These are phyloP conservation scores for Calycina herbarum DNA, from an alignment of 2,329 filamentous ascomycete species.

Conservation along the genomic window DNA sequence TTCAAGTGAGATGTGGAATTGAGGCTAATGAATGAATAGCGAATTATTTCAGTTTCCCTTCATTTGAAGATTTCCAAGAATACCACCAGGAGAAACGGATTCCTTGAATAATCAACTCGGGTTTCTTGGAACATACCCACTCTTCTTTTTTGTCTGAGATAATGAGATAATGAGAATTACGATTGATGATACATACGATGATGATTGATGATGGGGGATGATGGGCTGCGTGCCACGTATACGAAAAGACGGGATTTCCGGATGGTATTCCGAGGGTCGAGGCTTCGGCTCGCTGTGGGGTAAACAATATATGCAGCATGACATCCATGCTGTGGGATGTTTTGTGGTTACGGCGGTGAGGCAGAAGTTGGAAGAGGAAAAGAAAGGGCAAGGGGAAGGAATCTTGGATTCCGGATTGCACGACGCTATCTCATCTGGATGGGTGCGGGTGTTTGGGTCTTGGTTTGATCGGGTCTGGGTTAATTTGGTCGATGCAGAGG, in stretches of 20 bases:
- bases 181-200: too few relatives aligned
- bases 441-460: neutral
- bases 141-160: too few relatives aligned
- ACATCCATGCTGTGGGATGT: neutral
- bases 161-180: too few relatives aligned
- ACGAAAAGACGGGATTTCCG: too few relatives aligned
- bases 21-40: too few relatives aligned
- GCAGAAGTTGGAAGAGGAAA: neutral
- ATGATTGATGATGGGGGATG: too few relatives aligned
- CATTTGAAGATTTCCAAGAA: conserved; percentile 67
- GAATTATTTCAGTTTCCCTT: conserved; percentile 71
- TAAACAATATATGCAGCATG: neutral
- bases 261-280: too few relatives aligned
- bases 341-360: neutral
- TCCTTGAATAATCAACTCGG: conserved; percentile 15
- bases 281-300: too few relatives aligned
- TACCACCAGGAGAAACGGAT: conserved; percentile 38
- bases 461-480: neutral
- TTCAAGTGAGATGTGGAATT: too few relatives aligned
- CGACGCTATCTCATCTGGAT: neutral
- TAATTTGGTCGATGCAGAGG: neutral
- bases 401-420: neutral
- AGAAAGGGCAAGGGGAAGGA: neutral
- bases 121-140: too few relatives aligned
- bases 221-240: too few relatives aligned